Base-by-base conservation (phyloP, 2,329 filamentous ascomycete species). In the Aspergillus ochraceus region DNA sequence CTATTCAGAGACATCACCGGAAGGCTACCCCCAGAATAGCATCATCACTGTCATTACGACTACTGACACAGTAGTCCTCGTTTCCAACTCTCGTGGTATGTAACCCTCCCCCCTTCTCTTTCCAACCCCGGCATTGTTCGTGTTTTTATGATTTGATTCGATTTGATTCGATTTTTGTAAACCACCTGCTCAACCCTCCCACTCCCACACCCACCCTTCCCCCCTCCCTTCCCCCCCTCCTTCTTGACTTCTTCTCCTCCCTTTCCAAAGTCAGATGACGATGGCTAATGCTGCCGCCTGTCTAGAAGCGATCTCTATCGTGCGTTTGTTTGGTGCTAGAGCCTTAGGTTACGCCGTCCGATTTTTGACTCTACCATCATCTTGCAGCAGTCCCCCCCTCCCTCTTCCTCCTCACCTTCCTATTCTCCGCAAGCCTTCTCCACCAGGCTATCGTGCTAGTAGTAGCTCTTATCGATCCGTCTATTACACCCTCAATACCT, bases 211-310 rank as follows among this genome's bases (percentile, higher is more conserved):
- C 24, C 24, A 24, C 24, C 24, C 24, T 24, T 24, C 50, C 9
- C 11, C 24, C n/a, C 30, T 47, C 39, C 36, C 36, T 42, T 30
- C 46, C 20, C 32, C 14, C 32, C 46, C 52, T 52, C 53, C 29
- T 49, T 49, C 39, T 52, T 52, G 24, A 24, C 49, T 52, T 52
- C 52, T 24, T 22, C 49, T 53, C 42, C 49, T 57, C 50, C 36
- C 46, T 36, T 54, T 32, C 30, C 9, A 49, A 52, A 47, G 64
- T 67, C 65, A 67, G 58, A 57, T 66, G 65, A 67, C 57, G 49
- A 57, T 62, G 26, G 60, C 57, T 66, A 61, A 65, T 64, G 52
- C 54, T 59, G 60, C 60, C 62, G 60, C 61, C 63, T 61, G 60
- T 63, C 30, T 55, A 61, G 57, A 60, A 54, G 42, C 57, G 52